Base-by-base conservation (phyloP, 371 early-diverging fungal genomes). In the Rhizopus arrhizus region DNA sequence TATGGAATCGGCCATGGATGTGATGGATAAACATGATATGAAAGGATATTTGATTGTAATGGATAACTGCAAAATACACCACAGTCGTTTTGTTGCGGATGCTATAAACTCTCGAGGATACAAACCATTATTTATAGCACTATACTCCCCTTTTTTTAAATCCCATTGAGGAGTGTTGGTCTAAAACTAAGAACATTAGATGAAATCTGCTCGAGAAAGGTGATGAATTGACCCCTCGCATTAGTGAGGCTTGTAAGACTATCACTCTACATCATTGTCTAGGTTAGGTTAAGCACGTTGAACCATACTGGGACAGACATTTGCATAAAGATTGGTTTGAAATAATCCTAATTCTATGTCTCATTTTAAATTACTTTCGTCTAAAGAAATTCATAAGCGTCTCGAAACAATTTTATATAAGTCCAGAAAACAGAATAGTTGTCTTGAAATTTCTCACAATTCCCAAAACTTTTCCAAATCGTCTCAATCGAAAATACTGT, bases 91-190 rank as follows among this genome's bases (percentile, higher is more conserved):
- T 45, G 59, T 59, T 5, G 59, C 51, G 9, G 59, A 59, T 32
- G 51, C 59, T 31, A 59, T 59, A 34, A 42, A 40, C n/a, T 29
- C 33, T 5, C 5, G 59, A 42, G 53, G 47, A 33, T 43, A 60
- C 22, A 34, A 60, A 13, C 53, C 53, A 22, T 31, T 60, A 46
- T 53, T 52, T 46, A 34, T 60, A 16, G 52, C 52, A 13, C 55
- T 49, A 5, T 48, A 61, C 36, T 61, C 22, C 55, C n/a, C 52
- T 43, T n/a, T 34, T 56, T 43, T 15, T 52, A 32, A 62, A 56
- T 43, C 56, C 62, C 7, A 56, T 56, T 35, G 62, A 62, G 49
- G 56, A 62, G 41, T 62, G 40, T 28, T 52, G 52, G 57, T 34
- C 56, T 33, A 60, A 53, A 34, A 59, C 51, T 15, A 52, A 43